Base-by-base conservation (phyloP, 1,139 yeast genomes). In the Magnusiomyces paraingens region DNA sequence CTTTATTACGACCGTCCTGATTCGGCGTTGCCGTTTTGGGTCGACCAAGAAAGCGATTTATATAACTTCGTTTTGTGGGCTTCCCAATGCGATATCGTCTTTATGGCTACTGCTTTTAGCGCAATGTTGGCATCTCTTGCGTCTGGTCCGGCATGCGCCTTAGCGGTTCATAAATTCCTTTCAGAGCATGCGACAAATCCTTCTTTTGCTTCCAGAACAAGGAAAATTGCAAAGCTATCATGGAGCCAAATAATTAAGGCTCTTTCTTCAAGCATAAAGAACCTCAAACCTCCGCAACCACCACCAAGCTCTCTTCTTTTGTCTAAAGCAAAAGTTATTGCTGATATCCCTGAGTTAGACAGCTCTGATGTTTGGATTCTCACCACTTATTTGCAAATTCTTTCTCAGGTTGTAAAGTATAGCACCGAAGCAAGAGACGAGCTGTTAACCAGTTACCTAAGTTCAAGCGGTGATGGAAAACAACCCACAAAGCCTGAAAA, bases 41-140 rank as follows among this genome's bases (percentile, higher is more conserved):
- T 73, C 1, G 88, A 86, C 56, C 78, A 83, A 18, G 83, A 79
- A 51, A 77, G 85, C 2, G 74, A 78, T 50, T 70, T 82, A 1
- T 77, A 81, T 62, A 97, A 96, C 0, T 91, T 93, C 62, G 74
- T 91, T 51, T 80, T 80, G 47, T 91, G 98, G 98, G 95, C 95
- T 0, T 77, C 94, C 3, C 82, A 83, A 55, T 86, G 91, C 63
- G 89, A 86, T 58, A 87, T 93, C 14, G 84, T 94, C 5, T 73
- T 90, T 53, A 89, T 91, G 73, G 80, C 89, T 50, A 85, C 98
- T 0, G 80, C 96, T 0, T 90, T 85, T 63, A 83, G 93, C 59
- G 76, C 88, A 56, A 78, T 93, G 76, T 72, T 93, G 53, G 83
- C 94, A 1, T 83, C 95, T 3, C 73, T 93, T 47, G 75, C 93